Conservation (phyloP, 2,329 filamentous ascomycete genomes). For the Epicoccum sorghinum region DNA sequence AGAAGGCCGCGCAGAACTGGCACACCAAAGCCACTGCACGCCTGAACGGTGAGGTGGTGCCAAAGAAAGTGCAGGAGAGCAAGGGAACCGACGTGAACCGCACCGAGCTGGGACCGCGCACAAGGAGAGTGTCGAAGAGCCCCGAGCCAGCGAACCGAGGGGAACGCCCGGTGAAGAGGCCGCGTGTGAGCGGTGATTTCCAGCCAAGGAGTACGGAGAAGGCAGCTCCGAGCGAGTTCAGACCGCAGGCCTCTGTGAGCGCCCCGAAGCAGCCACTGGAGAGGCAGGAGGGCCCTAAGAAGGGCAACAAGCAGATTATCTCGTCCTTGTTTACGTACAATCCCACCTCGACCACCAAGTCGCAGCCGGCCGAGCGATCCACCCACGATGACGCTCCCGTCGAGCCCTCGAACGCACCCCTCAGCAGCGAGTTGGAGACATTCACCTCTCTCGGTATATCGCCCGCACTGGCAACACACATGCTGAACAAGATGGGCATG, state of each 20-base stretch:
- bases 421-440: conserved; percentile 80
- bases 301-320: conserved; percentile 69
- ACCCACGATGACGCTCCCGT: conserved; percentile 53
- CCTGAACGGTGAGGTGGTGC: conserved; percentile 34
- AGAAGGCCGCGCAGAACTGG: conserved; percentile 67
- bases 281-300: conserved; percentile 41
- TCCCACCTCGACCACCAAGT: conserved; percentile 71
- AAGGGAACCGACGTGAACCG: conserved; percentile 40
- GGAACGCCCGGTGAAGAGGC: conserved; percentile 42
- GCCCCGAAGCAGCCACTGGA: conserved; percentile 39
- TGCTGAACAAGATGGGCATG: conserved; percentile 83
- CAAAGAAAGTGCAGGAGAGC: conserved; percentile 25
- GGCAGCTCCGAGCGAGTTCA: conserved; percentile 28
- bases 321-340: conserved; percentile 95
- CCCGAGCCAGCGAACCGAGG: conserved; percentile 20
- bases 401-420: conserved; percentile 87
- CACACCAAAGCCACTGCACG: conserved; percentile 51
- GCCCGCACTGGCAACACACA: conserved; percentile 76
- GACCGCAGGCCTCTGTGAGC: conserved; percentile 37
- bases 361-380: conserved; percentile 35
- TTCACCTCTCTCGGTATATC: conserved; percentile 88
- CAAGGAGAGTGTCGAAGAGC: conserved; percentile 24
- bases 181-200: conserved; percentile 48
- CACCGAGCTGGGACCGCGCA: conserved; percentile 36
- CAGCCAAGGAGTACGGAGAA: conserved; percentile 34